Evolutionary conservation across 1,284 basidiomycete genomes (phyloP).

Genomic region (Ceratobasidium sp.): DNA sequence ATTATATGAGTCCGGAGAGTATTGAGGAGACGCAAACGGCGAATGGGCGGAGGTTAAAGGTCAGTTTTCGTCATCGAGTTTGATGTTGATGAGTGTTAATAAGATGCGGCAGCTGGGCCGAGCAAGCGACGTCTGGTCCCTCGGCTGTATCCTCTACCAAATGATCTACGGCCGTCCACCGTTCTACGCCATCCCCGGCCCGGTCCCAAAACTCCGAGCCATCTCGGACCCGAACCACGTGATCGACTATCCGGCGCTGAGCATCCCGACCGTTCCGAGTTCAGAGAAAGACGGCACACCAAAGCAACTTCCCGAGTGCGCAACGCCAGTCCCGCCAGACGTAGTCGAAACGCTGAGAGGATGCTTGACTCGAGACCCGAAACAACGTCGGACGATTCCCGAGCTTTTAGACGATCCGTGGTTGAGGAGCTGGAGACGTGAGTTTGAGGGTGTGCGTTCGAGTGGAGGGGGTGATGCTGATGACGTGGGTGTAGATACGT

Average conservation of each 20-base stretch:
- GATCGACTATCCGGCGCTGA: slow-evolving; percentile 82
- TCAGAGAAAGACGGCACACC: slow-evolving; percentile 59
- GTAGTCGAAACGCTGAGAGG: slow-evolving; percentile 81
- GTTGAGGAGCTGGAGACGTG: slow-evolving; percentile 49
- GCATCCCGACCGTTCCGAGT: slow-evolving; percentile 64
- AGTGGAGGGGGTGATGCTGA: not conserved
- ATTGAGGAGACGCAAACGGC: slow-evolving; percentile 51
- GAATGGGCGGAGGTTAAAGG: slow-evolving; percentile 54
- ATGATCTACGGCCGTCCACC: slow-evolving; percentile 97
- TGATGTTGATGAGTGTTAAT: slow-evolving; percentile 1
- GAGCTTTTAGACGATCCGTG: slow-evolving; percentile 59
- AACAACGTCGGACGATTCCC: slow-evolving; percentile 86
- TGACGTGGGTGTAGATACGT: not conserved
- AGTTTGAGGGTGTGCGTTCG: not conserved
- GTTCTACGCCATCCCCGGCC: slow-evolving; percentile 82
- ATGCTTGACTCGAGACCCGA: slow-evolving; percentile 80
- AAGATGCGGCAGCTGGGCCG: slow-evolving; percentile 68
- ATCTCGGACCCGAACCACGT: slow-evolving; percentile 81
- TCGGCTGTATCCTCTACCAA: slow-evolving; percentile 97
- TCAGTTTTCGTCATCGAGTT: not conserved
- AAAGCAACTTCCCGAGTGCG: slow-evolving; percentile 73
- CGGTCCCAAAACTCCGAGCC: slow-evolving; percentile 89
- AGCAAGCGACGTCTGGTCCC: slow-evolving; percentile 95
- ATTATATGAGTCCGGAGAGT: slow-evolving; percentile 22
- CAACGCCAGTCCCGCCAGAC: slow-evolving; percentile 73